Percentiles rank a stretch among this genome's conserved stretches.
These are phyloP conservation scores for Corylus americana DNA, from an alignment of 306 rosid species.

Conservation along the genomic window DNA sequence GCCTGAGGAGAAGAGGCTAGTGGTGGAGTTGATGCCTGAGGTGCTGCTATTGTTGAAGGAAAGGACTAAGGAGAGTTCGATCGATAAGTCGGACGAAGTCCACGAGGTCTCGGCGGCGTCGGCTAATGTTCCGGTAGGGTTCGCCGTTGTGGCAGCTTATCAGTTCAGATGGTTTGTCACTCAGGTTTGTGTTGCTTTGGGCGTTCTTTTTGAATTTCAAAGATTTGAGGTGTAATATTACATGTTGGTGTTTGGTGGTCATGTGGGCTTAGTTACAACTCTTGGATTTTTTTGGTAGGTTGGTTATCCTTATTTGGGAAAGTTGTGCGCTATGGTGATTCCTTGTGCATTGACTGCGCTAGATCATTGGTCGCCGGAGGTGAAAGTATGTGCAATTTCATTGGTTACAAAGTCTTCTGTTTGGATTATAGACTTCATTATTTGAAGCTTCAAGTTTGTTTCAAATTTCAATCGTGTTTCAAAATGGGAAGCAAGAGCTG, in stretches of 20 bases:
- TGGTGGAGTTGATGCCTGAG: conserved; percentile 64
- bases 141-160: conserved; percentile 69
- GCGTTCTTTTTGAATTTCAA: not conserved
- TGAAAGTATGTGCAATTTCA: conserved; percentile 60
- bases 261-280: conserved; percentile 1
- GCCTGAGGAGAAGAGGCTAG: conserved; percentile 52
- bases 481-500: not conserved
- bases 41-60: conserved; percentile 65
- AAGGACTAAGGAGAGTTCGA: conserved; percentile 68
- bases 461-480: not conserved
- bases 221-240: conserved; percentile 15
- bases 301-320: conserved; percentile 75
- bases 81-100: conserved; percentile 59
- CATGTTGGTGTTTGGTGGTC: conserved; percentile 21
- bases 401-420: not conserved
- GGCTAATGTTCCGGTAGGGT: conserved; percentile 70
- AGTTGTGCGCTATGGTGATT: conserved; percentile 67
- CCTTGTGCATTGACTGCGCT: conserved; percentile 84
- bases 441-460: not conserved
- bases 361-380: conserved; percentile 93
- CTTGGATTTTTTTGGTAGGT: conserved; percentile 44
- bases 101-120: conserved; percentile 83
- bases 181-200: conserved; percentile 51
- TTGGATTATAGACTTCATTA: not conserved
- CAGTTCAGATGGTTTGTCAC: conserved; percentile 89